Evolutionary conservation across 2,329 filamentous ascomycete species (phyloP).

Genomic region (Exophiala sp.): DNA sequence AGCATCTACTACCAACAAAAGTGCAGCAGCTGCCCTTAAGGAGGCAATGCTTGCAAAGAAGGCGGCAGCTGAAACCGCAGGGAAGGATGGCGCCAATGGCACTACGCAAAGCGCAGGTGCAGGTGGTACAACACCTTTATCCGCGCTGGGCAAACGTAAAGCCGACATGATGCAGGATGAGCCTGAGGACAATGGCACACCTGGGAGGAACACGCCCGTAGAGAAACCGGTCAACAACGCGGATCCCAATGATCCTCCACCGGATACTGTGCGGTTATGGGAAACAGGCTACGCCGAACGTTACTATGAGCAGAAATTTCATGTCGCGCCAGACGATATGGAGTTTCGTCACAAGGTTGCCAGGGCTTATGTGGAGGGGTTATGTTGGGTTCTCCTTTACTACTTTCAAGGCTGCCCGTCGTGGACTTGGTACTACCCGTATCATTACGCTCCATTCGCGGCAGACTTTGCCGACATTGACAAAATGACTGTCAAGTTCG

Average conservation of each 20-base stretch:
- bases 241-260: constrained; percentile 43
- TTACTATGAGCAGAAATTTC: constrained; percentile 97
- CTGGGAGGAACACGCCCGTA: constrained; percentile 57
- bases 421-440: constrained; percentile 99
- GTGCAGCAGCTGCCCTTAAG: constrained; percentile 83
- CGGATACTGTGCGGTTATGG: constrained; percentile 86
- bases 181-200: constrained; percentile 46
- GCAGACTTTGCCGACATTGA: constrained; percentile 85
- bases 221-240: constrained; percentile 40
- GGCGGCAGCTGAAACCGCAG: constrained; percentile 31
- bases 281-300: constrained; percentile 92
- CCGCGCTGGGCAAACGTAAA: constrained; percentile 71
- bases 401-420: constrained; percentile 98
- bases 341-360: constrained; percentile 88
- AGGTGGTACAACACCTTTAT: constrained; percentile 39
- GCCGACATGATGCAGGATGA: constrained; percentile 64
- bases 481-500: constrained; percentile 75
- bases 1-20: constrained; percentile 84
- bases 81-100: constrained; percentile 36
- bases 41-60: constrained; percentile 62
- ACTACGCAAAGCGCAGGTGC: constrained; percentile 22
- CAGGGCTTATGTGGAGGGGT: constrained; percentile 85
- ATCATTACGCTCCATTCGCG: constrained; percentile 97
- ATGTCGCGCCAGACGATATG: constrained; percentile 73
- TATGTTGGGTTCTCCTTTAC: constrained; percentile 93